Percentiles rank a stretch among this genome's conserved stretches.
Conservation (phyloP, 345 rosid species). For the Moringa oleifera region DNA sequence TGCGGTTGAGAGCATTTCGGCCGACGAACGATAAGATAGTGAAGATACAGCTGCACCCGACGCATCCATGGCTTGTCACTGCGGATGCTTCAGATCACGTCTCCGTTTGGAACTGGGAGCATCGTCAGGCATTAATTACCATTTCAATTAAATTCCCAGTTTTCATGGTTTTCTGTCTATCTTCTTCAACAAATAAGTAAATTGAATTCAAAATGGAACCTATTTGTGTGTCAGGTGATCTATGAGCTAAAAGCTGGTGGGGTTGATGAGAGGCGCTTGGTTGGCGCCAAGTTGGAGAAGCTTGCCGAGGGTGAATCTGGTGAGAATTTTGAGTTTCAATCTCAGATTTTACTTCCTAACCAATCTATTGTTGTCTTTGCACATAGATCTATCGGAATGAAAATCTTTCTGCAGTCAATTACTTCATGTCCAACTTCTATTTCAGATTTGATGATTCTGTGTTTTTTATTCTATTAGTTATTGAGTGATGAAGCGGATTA, state of each 20-base stretch:
- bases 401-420: not conserved
- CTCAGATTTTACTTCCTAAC: no score
- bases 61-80: constrained; percentile 99
- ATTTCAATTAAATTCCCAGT: constrained; percentile 8
- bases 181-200: not conserved
- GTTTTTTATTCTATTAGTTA: no score
- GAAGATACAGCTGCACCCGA: constrained; percentile 94
- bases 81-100: constrained; percentile 96
- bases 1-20: constrained; percentile 82
- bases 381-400: not conserved
- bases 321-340: constrained; percentile 12
- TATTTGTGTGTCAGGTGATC: constrained; percentile 42
- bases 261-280: constrained; percentile 92
- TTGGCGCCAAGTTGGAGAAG: constrained; percentile 95
- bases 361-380: not conserved
- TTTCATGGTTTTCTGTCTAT: not conserved
- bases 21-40: constrained; percentile 78
- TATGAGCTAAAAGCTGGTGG: constrained; percentile 98
- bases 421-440: not conserved
- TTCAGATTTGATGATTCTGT: not conserved
- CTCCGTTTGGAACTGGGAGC: constrained; percentile 99
- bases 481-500: not conserved
- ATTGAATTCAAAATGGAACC: not conserved
- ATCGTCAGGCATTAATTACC: constrained; percentile 61
- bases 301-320: constrained; percentile 98